Base-by-base conservation (phyloP, 192 early-diverging fungal species). In the Gryganskiella cystojenkinii region DNA sequence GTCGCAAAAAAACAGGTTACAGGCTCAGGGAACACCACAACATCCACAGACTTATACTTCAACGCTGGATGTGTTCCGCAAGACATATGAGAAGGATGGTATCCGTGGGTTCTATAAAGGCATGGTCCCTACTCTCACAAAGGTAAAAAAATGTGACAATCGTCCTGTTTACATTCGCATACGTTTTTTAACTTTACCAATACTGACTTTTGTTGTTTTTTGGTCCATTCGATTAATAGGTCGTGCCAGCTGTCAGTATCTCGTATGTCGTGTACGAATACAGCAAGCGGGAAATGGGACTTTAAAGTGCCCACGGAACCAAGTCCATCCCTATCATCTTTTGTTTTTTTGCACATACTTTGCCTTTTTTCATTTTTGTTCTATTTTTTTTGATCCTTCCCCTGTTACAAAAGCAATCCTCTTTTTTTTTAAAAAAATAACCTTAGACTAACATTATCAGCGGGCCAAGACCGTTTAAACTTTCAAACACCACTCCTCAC, bases 1-100 rank as follows among this genome's bases (percentile, higher is more conserved):
- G 11, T 33, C 24, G 20, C n/a, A 14, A 28, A 4, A 47, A 15
- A 45, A 47, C 64, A 92, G 92, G 79, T 68, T 94, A 59, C 93
- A 94, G 84, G 91, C 92, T 14, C 93, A 94, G 72, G 92, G 92
- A 17, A 93, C 92, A 4, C 86, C 90, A 11, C 86, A 86, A 22
- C 92, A 94, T 69, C 92, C 93, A 37, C 79, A 87, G 50, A 76
- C 69, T 20, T 94, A 94, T 70, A 87, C 84, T 19, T 84, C 81
- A 13, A 85, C 84, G 17, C 78, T 85, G 55, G 92, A 94, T 79
- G 89, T 82, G 17, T 82, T 88, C 30, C 69, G 81, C 31, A 88
- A 87, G 62, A 91, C 90, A 14, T 91, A 85, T 61, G 56, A 64
- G 45, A 27, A 69, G n/a, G 92, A 94, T 56, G 86, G 89, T 45